Evolutionary conservation across 176 grass and related monocot species (phyloP).

Genomic region (Tillandsia leiboldiana): DNA sequence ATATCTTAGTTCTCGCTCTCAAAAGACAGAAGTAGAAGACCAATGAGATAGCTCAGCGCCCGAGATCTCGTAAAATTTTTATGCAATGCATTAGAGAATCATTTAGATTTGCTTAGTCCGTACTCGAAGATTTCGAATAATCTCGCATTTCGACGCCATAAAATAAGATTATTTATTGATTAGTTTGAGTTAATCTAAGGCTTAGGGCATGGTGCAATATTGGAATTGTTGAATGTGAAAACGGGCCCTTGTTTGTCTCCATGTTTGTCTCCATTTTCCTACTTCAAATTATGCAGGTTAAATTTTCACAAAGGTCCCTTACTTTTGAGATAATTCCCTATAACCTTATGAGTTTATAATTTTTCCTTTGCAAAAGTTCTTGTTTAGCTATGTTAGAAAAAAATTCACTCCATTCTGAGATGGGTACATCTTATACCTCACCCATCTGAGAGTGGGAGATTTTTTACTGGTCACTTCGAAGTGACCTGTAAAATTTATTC

Average conservation of each 20-base stretch:
- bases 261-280: background rate
- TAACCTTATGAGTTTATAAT: too few species aligned
- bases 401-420: too few species aligned
- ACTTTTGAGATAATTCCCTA: too few species aligned
- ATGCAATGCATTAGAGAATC: background rate
- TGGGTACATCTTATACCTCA: too few species aligned
- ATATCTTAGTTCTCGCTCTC: background rate
- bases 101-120: background rate
- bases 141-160: background rate
- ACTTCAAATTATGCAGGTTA: background rate
- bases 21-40: background rate
- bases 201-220: background rate
- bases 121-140: background rate
- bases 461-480: too few species aligned
- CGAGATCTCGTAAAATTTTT: background rate
- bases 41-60: background rate
- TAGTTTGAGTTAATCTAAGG: background rate
- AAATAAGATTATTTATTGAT: background rate
- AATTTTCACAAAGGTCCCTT: too few species aligned
- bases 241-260: background rate
- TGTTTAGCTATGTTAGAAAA: too few species aligned
- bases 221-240: background rate
- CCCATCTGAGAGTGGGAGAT: too few species aligned
- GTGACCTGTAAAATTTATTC: too few species aligned
- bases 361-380: too few species aligned